A percentile compares a stretch with the other conserved stretches of the same genome.
These are phyloP conservation scores for Alternaria triticimaculans DNA, from an alignment of 2,329 filamentous ascomycete species.

Conservation along the genomic window DNA sequence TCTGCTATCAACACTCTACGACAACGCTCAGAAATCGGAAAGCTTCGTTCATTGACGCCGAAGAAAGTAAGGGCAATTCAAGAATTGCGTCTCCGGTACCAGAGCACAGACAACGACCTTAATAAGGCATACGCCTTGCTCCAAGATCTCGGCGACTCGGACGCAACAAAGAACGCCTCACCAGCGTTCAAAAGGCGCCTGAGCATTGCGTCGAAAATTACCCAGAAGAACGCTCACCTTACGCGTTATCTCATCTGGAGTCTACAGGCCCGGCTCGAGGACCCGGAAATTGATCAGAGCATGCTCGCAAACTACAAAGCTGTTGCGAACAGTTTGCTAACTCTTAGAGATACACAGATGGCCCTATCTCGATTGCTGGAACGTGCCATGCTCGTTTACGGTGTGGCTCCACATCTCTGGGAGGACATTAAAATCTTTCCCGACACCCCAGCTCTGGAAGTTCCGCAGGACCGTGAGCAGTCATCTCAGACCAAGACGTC, in stretches of 20 bases:
- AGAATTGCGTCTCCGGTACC: slow-evolving; percentile 18
- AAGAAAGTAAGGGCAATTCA: slow-evolving; percentile 17
- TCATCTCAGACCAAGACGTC: not conserved
- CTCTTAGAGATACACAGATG: slow-evolving; percentile 40
- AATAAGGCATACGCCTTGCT: slow-evolving; percentile 22
- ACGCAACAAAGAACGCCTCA: slow-evolving; percentile 6
- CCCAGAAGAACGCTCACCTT: slow-evolving; percentile 37
- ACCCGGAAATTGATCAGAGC: slow-evolving; percentile 16
- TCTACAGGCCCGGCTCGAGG: slow-evolving; percentile 37
- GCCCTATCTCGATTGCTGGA: slow-evolving; percentile 34
- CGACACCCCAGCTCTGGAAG: not conserved
- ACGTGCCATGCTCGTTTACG: slow-evolving; percentile 29
- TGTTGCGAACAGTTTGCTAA: slow-evolving; percentile 32
- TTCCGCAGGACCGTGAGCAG: not conserved
- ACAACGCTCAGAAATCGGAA: slow-evolving; percentile 6
- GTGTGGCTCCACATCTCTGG: slow-evolving; percentile 20
- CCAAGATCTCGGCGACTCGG: slow-evolving; percentile 12
- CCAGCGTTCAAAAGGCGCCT: slow-evolving; percentile 31
- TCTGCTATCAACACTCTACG: slow-evolving; percentile 18
- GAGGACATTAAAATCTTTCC: slow-evolving; percentile 8
- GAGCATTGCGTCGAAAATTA: slow-evolving; percentile 26
- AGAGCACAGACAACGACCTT: slow-evolving; percentile 29
- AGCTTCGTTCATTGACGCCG: slow-evolving; percentile 9
- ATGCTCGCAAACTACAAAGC: slow-evolving; percentile 26
- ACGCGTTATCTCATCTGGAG: slow-evolving; percentile 38